Evolutionary conservation across 1,284 basidiomycete species (phyloP).

Genomic region (Coniophora puteana): DNA sequence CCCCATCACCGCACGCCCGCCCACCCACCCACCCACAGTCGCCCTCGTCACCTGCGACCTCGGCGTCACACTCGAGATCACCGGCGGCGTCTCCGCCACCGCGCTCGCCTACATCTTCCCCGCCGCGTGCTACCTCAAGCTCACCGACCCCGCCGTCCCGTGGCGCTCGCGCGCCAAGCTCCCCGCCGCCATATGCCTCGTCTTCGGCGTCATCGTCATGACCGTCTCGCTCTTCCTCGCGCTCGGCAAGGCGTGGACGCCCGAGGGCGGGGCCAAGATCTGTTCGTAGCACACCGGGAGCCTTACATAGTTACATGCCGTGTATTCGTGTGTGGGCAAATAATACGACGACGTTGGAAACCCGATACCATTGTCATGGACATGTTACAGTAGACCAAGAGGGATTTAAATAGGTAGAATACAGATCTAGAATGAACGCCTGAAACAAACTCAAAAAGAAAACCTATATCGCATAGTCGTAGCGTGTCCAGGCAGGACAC

Average conservation of each 20-base stretch:
- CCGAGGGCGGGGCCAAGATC: constrained; percentile 65
- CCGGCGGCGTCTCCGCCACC: constrained; percentile 92
- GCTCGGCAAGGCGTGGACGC: constrained; percentile 71
- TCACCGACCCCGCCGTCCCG: constrained; percentile 53
- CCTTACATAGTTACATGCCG: constrained; percentile 10
- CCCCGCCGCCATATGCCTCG: constrained; percentile 68
- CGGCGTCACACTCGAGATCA: constrained; percentile 96
- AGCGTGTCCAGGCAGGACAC: no score
- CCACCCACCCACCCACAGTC: constrained; percentile 45
- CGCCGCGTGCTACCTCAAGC: constrained; percentile 81
- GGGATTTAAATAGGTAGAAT: no score
- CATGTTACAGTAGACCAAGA: background rate
- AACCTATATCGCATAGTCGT: no score
- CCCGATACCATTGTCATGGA: no score
- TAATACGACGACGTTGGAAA: no score
- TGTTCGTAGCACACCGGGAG: constrained; percentile 39
- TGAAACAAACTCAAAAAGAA: no score
- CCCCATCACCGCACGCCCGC: background rate
- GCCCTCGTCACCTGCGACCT: constrained; percentile 94
- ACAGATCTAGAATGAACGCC: no score
- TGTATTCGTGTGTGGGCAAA: background rate
- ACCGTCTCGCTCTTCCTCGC: constrained; percentile 73
- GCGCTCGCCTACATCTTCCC: constrained; percentile 95
- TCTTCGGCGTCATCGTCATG: constrained; percentile 82
- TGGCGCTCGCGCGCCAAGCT: constrained; percentile 72